Base-by-base conservation (phyloP, 2,329 filamentous ascomycete species). In the Cladophialophora yegresii region DNA sequence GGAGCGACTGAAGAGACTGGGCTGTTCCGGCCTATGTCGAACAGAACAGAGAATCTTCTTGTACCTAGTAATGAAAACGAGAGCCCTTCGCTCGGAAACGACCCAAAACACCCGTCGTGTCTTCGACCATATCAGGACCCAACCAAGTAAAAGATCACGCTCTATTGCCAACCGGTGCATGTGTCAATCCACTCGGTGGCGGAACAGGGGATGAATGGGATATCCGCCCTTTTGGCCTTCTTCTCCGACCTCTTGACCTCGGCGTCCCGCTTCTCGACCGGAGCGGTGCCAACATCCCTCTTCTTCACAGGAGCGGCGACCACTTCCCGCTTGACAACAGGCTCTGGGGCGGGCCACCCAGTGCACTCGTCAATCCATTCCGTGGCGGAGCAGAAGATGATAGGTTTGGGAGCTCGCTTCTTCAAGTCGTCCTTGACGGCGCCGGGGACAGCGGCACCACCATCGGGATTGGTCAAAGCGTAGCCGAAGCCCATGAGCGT, bases 401-500 rank as follows among this genome's bases (percentile, higher is more conserved):
- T 53, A 1, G 57, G 57, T 22, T 54, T 30, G 13, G 54, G 50
- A 22, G 54, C 23, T 45, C 59, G 61, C 58, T 58, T 63, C 66
- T 68, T 68, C 51, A 68, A 45, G 16, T 68, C 62, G 20, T 49
- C 50, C 49, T 54, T 54, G 28, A 47, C 55, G 45, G 47, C 40
- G n/a, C 47, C 61, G 9, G 61, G 61, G 36, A 49, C 58, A 12
- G 61, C n/a, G 12, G 50, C 49, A 36, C 64, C 64, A 3, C 64
- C 64, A 33, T 68, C 66, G 26, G 66, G 66, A 53, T 68, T 68
- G 55, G 66, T 68, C 47, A 65, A 33, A 36, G 64, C 61, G 13
- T 60, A 62, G 13, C 60, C 72, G 63, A 79, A 78, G 5, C 77
- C 77, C 33, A 80, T 55, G 5, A 74, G 73, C 2, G 71, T 60